Conservation (phyloP, 768 basidiomycete species). For the Russula foetens region DNA sequence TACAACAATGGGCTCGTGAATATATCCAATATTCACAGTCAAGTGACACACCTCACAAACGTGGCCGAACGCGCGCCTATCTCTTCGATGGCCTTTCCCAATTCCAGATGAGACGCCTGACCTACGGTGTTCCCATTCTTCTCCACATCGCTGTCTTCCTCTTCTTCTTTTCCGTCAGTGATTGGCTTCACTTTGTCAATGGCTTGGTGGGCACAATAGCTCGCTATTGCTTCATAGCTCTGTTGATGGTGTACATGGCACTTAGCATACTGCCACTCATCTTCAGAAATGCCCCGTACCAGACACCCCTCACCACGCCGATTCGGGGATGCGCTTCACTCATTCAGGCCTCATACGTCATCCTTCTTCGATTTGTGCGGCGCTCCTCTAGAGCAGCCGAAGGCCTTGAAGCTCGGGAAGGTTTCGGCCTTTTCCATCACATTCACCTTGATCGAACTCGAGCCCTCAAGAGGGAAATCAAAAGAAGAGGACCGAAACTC, state of each 20-base stretch:
- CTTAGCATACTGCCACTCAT: conserved; percentile 4
- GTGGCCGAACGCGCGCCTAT: conserved; percentile 3
- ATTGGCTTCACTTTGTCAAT: neutral
- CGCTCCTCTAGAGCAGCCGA: neutral
- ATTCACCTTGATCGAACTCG: neutral
- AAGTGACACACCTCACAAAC: neutral
- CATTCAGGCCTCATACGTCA: neutral
- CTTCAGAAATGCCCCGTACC: conserved; percentile 1
- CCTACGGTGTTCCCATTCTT: neutral
- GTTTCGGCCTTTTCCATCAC: neutral
- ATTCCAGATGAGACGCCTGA: neutral
- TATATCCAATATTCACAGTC: neutral
- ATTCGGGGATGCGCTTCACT: neutral
- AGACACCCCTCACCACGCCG: conserved; percentile 6
- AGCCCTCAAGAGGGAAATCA: neutral
- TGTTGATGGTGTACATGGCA: neutral
- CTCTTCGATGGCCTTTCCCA: neutral
- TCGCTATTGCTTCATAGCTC: neutral
- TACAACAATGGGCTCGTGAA: conserved; percentile 14
- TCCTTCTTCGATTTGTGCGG: neutral
- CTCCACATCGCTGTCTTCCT: conserved; percentile 9
- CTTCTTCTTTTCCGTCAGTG: conserved; percentile 2
- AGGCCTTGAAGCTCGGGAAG: neutral
- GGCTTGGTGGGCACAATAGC: neutral
- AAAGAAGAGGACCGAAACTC: neutral